Conservation (phyloP, 1,284 basidiomycete genomes). For the Ustilago hordei region DNA sequence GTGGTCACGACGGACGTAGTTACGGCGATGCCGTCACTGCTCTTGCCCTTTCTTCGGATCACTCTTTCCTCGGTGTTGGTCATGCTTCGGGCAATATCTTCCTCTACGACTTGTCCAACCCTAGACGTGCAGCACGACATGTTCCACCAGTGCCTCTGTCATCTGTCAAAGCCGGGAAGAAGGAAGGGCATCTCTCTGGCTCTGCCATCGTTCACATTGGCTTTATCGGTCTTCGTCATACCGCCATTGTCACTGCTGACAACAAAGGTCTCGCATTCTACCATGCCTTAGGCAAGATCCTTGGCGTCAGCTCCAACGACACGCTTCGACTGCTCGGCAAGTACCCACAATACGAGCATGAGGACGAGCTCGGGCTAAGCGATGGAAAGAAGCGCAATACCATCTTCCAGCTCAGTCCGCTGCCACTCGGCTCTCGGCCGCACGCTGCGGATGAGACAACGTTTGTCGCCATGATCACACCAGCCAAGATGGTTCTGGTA, state of each 20-base stretch:
- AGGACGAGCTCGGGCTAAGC: constrained; percentile 34
- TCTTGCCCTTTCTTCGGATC: constrained; percentile 89
- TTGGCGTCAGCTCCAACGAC: constrained; percentile 95
- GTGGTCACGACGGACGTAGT: constrained; percentile 41
- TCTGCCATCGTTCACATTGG: constrained; percentile 86
- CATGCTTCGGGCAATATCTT: constrained; percentile 87
- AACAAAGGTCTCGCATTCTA: constrained; percentile 93
- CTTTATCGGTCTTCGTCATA: constrained; percentile 93
- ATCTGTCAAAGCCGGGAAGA: constrained; percentile 81
- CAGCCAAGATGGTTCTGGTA: constrained; percentile 89
- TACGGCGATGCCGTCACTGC: constrained; percentile 81
- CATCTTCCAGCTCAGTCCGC: constrained; percentile 81
- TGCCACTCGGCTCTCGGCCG: constrained; percentile 82
- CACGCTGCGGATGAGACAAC: constrained; percentile 87
- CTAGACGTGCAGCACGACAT: constrained; percentile 74
- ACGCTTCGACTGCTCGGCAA: constrained; percentile 92
- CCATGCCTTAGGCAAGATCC: constrained; percentile 91
- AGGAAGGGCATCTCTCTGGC: constrained; percentile 91
- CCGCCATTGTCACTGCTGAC: constrained; percentile 91
- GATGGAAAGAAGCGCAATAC: constrained; percentile 69
- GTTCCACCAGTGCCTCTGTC: constrained; percentile 79
- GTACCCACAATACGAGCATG: constrained; percentile 72
- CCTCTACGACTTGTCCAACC: constrained; percentile 83
- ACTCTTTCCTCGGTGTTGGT: constrained; percentile 90
- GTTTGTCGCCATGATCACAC: constrained; percentile 87